Base-by-base conservation (phyloP, 2,329 filamentous ascomycete species). In the Davidsoniella eucalypti region DNA sequence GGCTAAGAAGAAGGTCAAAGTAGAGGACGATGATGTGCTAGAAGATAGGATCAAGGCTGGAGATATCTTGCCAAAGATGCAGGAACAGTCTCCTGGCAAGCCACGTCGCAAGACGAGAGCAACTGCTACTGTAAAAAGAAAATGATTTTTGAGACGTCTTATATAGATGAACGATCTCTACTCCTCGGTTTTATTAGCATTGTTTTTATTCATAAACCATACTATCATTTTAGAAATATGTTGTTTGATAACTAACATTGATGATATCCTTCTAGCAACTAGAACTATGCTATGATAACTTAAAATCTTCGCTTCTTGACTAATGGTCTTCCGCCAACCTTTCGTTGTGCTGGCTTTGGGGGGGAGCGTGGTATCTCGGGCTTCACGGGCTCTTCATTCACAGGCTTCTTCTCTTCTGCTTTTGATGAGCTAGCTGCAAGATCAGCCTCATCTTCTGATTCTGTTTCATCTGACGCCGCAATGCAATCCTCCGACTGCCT, bases 291-390 rank as follows among this genome's bases (percentile, higher is more conserved):
- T 12, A 12, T 3, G 29, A 4, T 33, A 33, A 33, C 29, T 39
- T 46, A 54, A 23, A 54, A 54, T n/a, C 41, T 48, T 26, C 52
- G 41, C 45, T 41, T 48, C 38, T 54, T 54, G 6, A 54, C 45
- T 33, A 54, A 4, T n/a, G 52, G 52, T 23, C 40, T 46, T 6
- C 40, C 40, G 4, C 43, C 48, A 23, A 47, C 25, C 37, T 45
- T 52, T 49, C 44, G 26, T 38, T 43, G 44, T 12, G 47, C 36
- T 18, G 21, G 47, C 9, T 6, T 43, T 12, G n/a, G 18, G 1
- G 25, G 6, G 9, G 7, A 17, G 7, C 18, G 25, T 7, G 18
- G 12, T 3, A 25, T 21, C 41, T 43, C 9, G 2, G 50, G 25
- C 29, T 44, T 50, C 5, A 18, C 29, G 14, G 8, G 42, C n/a